Base-by-base conservation (phyloP, 805 yeast species). In the Myxozyma kluyveri region DNA sequence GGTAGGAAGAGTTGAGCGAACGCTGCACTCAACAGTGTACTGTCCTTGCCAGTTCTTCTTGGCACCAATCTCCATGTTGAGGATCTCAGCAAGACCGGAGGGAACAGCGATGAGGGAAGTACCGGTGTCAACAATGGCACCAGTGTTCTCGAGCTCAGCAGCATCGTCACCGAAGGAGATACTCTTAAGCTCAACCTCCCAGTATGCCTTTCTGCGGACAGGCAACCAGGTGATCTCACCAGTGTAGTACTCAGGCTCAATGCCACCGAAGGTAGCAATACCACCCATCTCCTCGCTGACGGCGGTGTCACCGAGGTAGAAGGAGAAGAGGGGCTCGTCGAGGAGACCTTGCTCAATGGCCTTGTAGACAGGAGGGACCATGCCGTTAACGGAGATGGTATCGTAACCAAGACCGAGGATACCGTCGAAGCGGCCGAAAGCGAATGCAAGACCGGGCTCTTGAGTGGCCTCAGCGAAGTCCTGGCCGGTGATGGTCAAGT, bases 61-160 rank as follows among this genome's bases (percentile, higher is more conserved):
- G 50, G 99, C 99, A 65, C 99, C 99, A 69, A 93, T 93, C 78
- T 89, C 88, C 50, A 96, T 77, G 71, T 93, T 93, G 69, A 93
- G 75, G 64, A 93, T 86, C 75, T 93, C 99, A 44, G 99, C 98
- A 67, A 93, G 76, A 46, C 93, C 91, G 24, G 96, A 84, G 63
- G 99, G 99, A 67, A 93, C 78, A 44, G 96, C 89, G 71, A 93
- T 86, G 71, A 93, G 79, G 33, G 98, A 91, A 60, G 99, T 93
- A 73, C 99, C 99, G 52, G 99, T 93, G 72, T 93, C 99, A 68
- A 93, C 89, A 56, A 96, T 96, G 65, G 97, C 99, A 70, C 99
- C 99, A 57, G 89, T 83, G 66, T 75, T 75, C 62, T 78, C 80
- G 66, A 93, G 81, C 63, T 77, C 80, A 45, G 98, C 96, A 66